phyloP scores from a whole-genome alignment of 495 filamentous ascomycete genomes.

The Neurospora africana region DNA sequence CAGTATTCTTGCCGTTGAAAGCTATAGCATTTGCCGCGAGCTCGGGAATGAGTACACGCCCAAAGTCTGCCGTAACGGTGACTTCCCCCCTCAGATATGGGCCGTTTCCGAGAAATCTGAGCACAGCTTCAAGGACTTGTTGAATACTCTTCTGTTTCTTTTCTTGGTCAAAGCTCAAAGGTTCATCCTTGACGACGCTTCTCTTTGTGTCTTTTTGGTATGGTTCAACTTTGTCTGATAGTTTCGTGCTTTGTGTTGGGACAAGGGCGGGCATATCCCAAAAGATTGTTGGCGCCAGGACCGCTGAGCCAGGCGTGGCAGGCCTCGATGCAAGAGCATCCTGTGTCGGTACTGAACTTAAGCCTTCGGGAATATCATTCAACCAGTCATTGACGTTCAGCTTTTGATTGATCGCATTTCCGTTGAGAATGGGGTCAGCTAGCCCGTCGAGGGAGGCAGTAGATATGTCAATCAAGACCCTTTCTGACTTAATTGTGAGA shows the following conservation, averaged over 20 bases:
- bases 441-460: not conserved
- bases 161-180: not conserved
- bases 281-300: not conserved
- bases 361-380: not conserved
- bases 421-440: not conserved
- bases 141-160: not conserved
- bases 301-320: not conserved
- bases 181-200: not conserved
- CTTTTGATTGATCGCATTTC: not conserved
- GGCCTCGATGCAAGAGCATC: not conserved
- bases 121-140: slow-evolving; percentile 2
- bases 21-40: slow-evolving; percentile 5
- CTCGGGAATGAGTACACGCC: slow-evolving; percentile 25
- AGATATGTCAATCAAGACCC: not conserved
- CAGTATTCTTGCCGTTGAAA: slow-evolving; percentile 9
- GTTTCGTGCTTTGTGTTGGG: not conserved
- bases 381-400: not conserved
- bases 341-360: not conserved
- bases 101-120: slow-evolving; percentile 2
- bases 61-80: slow-evolving; percentile 30
- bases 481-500: not conserved
- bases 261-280: slow-evolving; percentile 10
- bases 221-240: slow-evolving; percentile 4
- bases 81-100: slow-evolving; percentile 24
- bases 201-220: not conserved